Evolutionary conservation across 2,329 filamentous ascomycete genomes (phyloP), one percentile per base, ranked within the genome.

Genomic region (Zasmidium angulare): DNA sequence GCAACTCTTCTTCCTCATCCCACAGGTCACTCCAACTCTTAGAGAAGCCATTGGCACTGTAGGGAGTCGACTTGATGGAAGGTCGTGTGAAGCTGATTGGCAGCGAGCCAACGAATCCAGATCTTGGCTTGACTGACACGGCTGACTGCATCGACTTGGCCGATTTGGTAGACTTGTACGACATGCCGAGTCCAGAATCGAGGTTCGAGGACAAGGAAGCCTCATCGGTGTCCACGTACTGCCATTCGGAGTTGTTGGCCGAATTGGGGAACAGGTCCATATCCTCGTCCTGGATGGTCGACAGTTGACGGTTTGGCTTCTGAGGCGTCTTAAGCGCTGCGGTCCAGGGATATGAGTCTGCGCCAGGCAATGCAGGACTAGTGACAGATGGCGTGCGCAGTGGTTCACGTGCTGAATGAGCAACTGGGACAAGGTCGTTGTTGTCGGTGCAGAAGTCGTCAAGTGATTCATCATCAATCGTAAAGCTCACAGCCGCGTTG

Each of bases 11-110:
- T 55, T 98, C 93, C 75, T 98, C 93, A 60, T 98, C 93, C 89
- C 92, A 97, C 75, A 98, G 86, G 75, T 99, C 95, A 71, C 93
- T 96, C 95, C 95, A 99, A 81, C 95, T 98, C 88, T 98, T 98
- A 58, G 95, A 96, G 50, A 96, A 90, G 50, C 84, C 81, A 56
- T 58, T 68, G 61, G 60, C 59, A 50, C 63, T 62, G 36, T 71
- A 71, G 12, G 68, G 66, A 54, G 60, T 85, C 3, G 90, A 87
- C 82, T 93, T 88, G 62, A 55, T 85, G 81, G 67, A 88, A 80
- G 46, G 84, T 83, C 73, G 82, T 78, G 67, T 68, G 66, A 74
- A 69, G 79, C 72, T 63, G 86, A 82, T 79, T 0, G 91, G 89
- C 72, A 95, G 86, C 14, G 89, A 89, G 76, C 93, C 90, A 63